A percentile compares a stretch with the other conserved stretches of the same genome.
These are phyloP conservation scores for Lanmaoa rubissima DNA, from an alignment of 768 basidiomycete species.

Conservation along the genomic window DNA sequence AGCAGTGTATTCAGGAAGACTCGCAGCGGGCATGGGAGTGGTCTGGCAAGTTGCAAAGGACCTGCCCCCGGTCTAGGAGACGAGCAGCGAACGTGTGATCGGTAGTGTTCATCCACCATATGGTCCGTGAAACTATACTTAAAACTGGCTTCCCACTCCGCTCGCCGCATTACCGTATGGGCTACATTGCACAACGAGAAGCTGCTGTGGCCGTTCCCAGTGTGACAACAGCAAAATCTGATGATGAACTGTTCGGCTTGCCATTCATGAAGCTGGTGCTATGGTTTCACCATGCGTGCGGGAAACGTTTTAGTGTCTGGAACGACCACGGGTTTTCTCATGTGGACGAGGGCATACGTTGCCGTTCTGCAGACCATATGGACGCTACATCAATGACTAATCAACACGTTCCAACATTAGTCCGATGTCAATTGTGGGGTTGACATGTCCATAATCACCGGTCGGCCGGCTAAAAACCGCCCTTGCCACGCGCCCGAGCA, in stretches of 20 bases:
- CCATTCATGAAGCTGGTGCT: neutral
- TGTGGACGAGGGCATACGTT: neutral
- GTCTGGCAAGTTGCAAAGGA: conserved; percentile 15
- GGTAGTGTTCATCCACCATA: conserved; percentile 23
- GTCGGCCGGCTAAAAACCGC: conserved; percentile 32
- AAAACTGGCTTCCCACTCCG: conserved; percentile 35
- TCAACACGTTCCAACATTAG: neutral
- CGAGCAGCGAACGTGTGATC: conserved; percentile 23
- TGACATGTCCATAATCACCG: neutral
- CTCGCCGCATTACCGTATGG: conserved; percentile 15
- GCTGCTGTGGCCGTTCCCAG: neutral
- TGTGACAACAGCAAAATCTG: neutral
- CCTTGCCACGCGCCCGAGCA: conserved; percentile 41
- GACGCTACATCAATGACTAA: conserved; percentile 14
- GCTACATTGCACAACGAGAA: conserved; percentile 2
- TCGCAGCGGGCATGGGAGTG: conserved; percentile 51
- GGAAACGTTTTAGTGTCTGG: neutral
- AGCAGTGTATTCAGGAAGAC: conserved; percentile 49
- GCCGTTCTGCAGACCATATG: conserved; percentile 7
- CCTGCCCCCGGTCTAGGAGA: neutral
- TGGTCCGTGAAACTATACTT: conserved; percentile 33
- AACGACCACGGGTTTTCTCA: conserved; percentile 1
- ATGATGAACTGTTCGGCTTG: neutral
- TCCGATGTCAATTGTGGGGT: neutral
- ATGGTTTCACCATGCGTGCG: neutral